A percentile compares a stretch with the other conserved stretches of the same genome.
phyloP scores from a whole-genome alignment of 2,329 filamentous ascomycete species.

The Pestalotiopsis sp. region DNA sequence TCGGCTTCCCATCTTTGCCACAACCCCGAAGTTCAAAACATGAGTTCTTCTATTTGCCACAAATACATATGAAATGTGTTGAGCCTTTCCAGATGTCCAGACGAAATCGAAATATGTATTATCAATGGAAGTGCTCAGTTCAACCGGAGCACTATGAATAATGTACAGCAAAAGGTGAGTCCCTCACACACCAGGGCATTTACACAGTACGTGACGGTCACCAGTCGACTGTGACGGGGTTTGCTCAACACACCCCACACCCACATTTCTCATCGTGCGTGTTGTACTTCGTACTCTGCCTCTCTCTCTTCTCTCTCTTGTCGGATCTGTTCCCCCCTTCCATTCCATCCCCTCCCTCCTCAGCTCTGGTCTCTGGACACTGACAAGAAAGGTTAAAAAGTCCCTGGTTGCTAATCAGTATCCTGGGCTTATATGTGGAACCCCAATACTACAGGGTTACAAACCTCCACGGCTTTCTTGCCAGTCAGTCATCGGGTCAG shows the following conservation, averaged over 20 bases:
- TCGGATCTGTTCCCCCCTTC: conserved; percentile 17
- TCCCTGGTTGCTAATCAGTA: conserved; percentile 33
- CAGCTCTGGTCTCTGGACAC: conserved; percentile 19
- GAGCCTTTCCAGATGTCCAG: too few species aligned
- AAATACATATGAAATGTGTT: too few species aligned
- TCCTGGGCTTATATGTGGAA: conserved; percentile 22
- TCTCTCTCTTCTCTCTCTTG: conserved; percentile 23
- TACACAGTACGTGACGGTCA: neutral
- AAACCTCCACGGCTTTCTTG: conserved; percentile 24
- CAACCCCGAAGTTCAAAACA: neutral
- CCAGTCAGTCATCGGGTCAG: conserved; percentile 26
- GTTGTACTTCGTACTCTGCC: conserved; percentile 6
- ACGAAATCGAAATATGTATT: too few species aligned
- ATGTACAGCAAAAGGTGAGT: neutral
- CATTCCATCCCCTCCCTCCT: conserved; percentile 20
- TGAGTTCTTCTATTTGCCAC: too few species aligned
- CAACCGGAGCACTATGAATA: neutral
- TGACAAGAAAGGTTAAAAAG: conserved; percentile 17
- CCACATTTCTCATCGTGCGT: neutral
- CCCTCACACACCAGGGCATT: neutral
- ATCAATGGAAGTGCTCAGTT: neutral
- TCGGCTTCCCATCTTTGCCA: neutral
- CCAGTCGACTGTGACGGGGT: conserved; percentile 8
- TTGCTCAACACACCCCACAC: conserved; percentile 18
- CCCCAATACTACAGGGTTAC: conserved; percentile 21